Evolutionary conservation across 2,329 filamentous ascomycete species (phyloP), one percentile per base, ranked within the genome.

Genomic region (Microdochium paspali): DNA sequence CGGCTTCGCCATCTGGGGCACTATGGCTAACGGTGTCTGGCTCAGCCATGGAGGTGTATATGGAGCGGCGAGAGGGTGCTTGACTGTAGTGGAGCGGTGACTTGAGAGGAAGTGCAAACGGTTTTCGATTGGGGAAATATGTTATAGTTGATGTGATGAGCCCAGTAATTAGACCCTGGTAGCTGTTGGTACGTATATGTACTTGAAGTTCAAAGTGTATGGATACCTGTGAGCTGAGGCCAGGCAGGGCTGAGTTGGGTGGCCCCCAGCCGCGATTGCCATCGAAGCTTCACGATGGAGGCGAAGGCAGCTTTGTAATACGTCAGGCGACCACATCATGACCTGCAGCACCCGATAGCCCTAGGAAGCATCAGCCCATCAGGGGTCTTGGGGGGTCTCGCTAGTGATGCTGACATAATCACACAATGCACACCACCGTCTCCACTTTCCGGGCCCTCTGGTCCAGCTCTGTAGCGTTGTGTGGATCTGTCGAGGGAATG

Each of bases 241-340:
- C 20, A 21, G 35, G 18, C 18, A 15, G 18, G 18, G 35, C 13
- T 21, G 15, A 21, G 35, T 21, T 7, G 15, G 3, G 12, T 9
- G 4, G 13, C 10, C 13, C 4, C 35, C 35, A 9, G 18, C 13
- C 15, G 18, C 10, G 3, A 20, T 20, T 7, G 13, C 35, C 35
- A 20, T 40, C 35, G 35, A 40, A 40, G 35, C 6, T 40, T 40
- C 35, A 52, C 47, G 47, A 40, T 26, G 31, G 30, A 10, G 26
- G 31, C 48, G 47, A 50, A 61, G 43, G 51, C 49, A 61, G 62
- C 62, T 65, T 65, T 62, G 62, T 65, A 64, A 64, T 65, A 60
- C 61, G 61, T 64, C 59, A 60, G 46, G n/a, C 35, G 40, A 20
- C 24, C 18, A 21, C 31, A 9, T 12, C 7, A 35, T 35, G 31